phyloP scores from a whole-genome alignment of 495 filamentous ascomycete species.

The Venustampulla echinocandica region DNA sequence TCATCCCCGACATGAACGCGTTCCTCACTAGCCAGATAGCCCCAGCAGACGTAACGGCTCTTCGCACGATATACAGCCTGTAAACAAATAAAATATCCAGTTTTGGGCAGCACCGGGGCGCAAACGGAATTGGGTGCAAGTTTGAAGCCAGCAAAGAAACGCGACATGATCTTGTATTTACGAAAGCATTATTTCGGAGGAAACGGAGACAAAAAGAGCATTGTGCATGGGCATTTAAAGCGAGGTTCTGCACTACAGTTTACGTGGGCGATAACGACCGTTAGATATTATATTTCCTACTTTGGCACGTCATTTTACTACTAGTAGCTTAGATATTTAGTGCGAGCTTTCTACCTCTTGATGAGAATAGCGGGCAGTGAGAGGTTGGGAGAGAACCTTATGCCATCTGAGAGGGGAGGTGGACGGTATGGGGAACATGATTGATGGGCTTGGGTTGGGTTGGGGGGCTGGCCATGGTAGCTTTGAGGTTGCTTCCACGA shows the following conservation, averaged over 20 bases:
- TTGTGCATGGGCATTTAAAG: background rate
- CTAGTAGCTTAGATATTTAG: background rate
- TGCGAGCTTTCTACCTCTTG: no score
- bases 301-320: background rate
- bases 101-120: background rate
- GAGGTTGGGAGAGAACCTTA: no score
- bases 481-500: no score
- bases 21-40: slow-evolving; percentile 58
- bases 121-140: slow-evolving; percentile 1
- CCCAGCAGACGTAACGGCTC: slow-evolving; percentile 51
- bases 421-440: no score
- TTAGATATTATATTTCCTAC: slow-evolving; percentile 1
- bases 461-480: no score
- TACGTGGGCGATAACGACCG: background rate
- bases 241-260: background rate
- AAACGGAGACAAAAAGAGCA: background rate
- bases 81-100: slow-evolving; percentile 21
- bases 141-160: background rate
- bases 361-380: no score
- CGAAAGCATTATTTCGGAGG: slow-evolving; percentile 2
- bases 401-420: no score
- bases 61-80: slow-evolving; percentile 36
- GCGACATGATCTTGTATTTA: slow-evolving; percentile 3
- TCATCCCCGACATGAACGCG: slow-evolving; percentile 77
- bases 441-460: no score